phyloP scores from a whole-genome alignment of 768 basidiomycete genomes.

The Leccinum fibrillosum region DNA sequence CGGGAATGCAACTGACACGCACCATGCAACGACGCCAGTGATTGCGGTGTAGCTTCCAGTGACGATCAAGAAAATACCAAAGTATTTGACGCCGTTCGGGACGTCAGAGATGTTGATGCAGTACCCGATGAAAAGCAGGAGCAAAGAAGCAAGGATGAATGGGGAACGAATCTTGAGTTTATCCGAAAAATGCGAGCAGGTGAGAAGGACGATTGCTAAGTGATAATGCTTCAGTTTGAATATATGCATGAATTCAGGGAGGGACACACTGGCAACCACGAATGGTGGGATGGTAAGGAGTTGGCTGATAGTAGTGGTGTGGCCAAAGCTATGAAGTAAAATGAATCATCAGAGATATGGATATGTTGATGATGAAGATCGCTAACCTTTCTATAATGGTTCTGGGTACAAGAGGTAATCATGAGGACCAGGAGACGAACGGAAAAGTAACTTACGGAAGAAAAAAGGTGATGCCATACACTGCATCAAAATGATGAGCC shows the following conservation, averaged over 20 bases:
- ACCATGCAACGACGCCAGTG: conserved; percentile 65
- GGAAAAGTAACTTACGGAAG: conserved; percentile 48
- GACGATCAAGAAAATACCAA: conserved; percentile 68
- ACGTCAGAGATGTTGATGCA: conserved; percentile 58
- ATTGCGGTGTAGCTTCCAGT: conserved; percentile 55
- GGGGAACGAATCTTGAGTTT: conserved; percentile 49
- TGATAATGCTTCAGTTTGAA: neutral
- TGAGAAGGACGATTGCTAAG: conserved; percentile 49
- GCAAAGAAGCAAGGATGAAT: conserved; percentile 52
- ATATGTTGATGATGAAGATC: neutral
- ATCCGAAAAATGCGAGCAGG: conserved; percentile 60
- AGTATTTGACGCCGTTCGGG: conserved; percentile 58
- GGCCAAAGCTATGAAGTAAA: conserved; percentile 48
- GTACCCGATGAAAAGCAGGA: conserved; percentile 56
- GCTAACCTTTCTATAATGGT: conserved; percentile 54
- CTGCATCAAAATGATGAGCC: conserved; percentile 30
- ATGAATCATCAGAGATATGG: neutral
- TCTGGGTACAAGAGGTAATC: conserved; percentile 27
- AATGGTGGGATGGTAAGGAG: conserved; percentile 70
- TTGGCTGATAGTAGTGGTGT: conserved; percentile 53
- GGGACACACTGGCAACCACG: conserved; percentile 53
- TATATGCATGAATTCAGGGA: neutral
- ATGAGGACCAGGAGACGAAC: neutral
- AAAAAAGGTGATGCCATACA: conserved; percentile 70
- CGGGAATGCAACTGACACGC: conserved; percentile 14